phyloP scores from a whole-genome alignment of 139 green algal species.

The Ulvella scutata region DNA sequence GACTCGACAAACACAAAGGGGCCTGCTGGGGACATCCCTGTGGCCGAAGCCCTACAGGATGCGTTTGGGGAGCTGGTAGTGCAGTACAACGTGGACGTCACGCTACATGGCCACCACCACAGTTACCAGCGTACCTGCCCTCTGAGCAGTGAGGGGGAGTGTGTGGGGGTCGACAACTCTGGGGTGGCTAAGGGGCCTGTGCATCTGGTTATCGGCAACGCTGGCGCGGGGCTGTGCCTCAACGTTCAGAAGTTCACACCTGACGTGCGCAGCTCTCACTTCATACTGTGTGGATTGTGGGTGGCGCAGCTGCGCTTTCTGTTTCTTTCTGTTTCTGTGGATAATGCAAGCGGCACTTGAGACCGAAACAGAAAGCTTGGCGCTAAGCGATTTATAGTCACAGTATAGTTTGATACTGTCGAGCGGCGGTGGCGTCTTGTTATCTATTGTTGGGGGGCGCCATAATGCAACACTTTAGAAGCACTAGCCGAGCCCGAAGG shows the following conservation, averaged over 20 bases:
- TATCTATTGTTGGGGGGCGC: too few species aligned
- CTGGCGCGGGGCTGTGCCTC: slow-evolving; percentile 19
- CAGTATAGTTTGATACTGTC: too few species aligned
- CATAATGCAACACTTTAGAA: too few species aligned
- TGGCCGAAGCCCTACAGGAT: slow-evolving; percentile 17
- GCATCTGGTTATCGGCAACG: slow-evolving; percentile 51
- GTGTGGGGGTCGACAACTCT: slow-evolving; percentile 3
- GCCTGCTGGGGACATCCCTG: slow-evolving; percentile 25
- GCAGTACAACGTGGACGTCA: slow-evolving; percentile 35
- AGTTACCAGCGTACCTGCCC: slow-evolving; percentile 51
- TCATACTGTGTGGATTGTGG: background rate
- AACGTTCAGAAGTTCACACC: slow-evolving; percentile 14
- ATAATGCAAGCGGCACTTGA: too few species aligned
- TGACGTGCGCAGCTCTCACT: too few species aligned
- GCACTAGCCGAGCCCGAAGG: too few species aligned
- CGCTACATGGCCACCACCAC: slow-evolving; percentile 50
- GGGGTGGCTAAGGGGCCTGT: slow-evolving; percentile 21
- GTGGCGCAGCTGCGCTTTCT: background rate
- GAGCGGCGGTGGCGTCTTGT: too few species aligned
- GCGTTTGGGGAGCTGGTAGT: slow-evolving; percentile 12
- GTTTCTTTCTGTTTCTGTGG: background rate
- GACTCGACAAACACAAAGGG: slow-evolving; percentile 10
- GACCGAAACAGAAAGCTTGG: too few species aligned
- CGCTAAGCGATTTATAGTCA: too few species aligned
- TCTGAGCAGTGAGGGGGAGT: background rate